Conservation (phyloP, 371 early-diverging fungal species). For the Haplosporangium sp. region DNA sequence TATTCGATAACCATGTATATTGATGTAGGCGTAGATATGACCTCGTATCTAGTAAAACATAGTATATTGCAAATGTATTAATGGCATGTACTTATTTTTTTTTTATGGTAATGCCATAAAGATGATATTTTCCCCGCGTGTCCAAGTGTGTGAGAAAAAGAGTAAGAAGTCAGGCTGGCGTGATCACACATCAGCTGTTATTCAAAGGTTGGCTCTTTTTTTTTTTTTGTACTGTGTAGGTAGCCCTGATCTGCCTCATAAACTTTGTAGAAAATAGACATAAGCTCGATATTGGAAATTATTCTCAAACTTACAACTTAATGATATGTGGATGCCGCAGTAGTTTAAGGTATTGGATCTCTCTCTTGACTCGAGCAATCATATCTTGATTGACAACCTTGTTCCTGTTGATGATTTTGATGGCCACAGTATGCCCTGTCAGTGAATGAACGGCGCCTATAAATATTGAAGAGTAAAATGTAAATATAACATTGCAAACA, state of each 20-base stretch:
- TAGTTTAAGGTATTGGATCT: conserved; percentile 95
- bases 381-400: conserved; percentile 94
- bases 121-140: not conserved
- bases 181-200: conserved; percentile 34
- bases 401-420: conserved; percentile 93
- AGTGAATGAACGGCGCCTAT: conserved; percentile 94
- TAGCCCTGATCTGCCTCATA: conserved; percentile 9
- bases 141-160: not conserved
- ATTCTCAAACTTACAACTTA: conserved; percentile 78
- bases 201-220: conserved; percentile 1
- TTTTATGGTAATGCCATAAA: not conserved
- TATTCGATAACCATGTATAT: conserved; percentile 98
- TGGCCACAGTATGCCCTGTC: conserved; percentile 95
- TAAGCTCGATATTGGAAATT: not conserved
- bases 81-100: not conserved
- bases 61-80: not conserved
- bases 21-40: conserved; percentile 95
- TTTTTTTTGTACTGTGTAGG: not conserved
- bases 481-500: not conserved
- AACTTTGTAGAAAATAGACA: not conserved
- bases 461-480: not conserved
- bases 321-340: conserved; percentile 98
- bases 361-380: conserved; percentile 95
- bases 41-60: conserved; percentile 81
- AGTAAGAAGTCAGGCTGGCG: conserved; percentile 4